Percentiles rank a stretch among this genome's conserved stretches.
Conservation (phyloP, 2,329 filamentous ascomycete species). For the Hypoxylon sp. region DNA sequence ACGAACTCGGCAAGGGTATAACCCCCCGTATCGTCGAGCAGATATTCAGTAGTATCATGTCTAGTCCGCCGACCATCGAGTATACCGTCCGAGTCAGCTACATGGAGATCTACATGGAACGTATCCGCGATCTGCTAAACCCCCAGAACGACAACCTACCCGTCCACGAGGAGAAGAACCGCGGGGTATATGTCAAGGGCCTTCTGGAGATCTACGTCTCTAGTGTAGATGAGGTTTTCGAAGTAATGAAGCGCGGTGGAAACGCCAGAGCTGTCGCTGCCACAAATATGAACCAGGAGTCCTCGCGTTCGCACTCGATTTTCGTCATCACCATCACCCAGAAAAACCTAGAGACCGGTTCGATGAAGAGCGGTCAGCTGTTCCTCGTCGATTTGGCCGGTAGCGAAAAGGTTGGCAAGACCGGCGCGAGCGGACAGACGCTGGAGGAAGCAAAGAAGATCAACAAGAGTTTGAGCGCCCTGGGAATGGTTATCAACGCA, state of each 20-base stretch:
- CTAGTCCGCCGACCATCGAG: conserved; percentile 91
- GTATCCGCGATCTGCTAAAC: conserved; percentile 89
- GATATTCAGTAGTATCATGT: conserved; percentile 94
- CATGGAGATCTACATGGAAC: conserved; percentile 99
- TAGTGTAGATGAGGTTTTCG: conserved; percentile 93
- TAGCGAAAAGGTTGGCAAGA: conserved; percentile 99
- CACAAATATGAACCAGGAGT: conserved; percentile 99
- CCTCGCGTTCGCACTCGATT: conserved; percentile 96
- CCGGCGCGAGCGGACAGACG: conserved; percentile 94
- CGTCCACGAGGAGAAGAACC: conserved; percentile 96
- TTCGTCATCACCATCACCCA: conserved; percentile 97
- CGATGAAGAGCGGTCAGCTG: conserved; percentile 93
- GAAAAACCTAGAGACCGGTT: conserved; percentile 96
- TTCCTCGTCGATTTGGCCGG: conserved; percentile 98
- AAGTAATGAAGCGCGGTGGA: conserved; percentile 94
- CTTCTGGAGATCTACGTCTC: conserved; percentile 94
- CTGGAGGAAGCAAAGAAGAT: conserved; percentile 99
- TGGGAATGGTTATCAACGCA: conserved; percentile 99
- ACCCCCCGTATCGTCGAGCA: conserved; percentile 97
- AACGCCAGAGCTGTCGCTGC: conserved; percentile 89
- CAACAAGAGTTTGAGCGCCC: conserved; percentile 98
- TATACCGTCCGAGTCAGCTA: conserved; percentile 99
- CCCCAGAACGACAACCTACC: conserved; percentile 96
- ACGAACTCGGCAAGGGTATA: conserved; percentile 86
- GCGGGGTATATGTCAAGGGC: conserved; percentile 96